Base-by-base conservation (phyloP, 768 basidiomycete species). In the Imleria badia region DNA sequence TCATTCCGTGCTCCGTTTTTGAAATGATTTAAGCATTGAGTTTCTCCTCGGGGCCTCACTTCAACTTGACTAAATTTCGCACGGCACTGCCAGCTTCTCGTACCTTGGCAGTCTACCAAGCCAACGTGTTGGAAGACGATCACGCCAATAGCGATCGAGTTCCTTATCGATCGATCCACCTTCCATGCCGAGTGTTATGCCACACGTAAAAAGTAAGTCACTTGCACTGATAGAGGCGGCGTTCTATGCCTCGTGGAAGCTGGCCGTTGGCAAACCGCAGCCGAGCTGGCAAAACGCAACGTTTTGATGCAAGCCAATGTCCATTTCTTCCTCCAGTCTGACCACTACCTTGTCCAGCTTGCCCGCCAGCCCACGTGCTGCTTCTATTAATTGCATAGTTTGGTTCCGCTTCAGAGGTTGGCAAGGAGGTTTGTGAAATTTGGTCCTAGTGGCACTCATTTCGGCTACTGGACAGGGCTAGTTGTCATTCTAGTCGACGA, bases 181-280 rank as follows among this genome's bases (percentile, higher is more conserved):
- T 6, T 26, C 43, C 38, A 20, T 40, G 35, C n/a, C 26, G 51
- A 15, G 19, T 5, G n/a, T 34, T 43, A 19, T 36, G 43, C 39
- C 31, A 49, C 34, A 60, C 39, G 47, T 52, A 54, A 52, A n/a
- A n/a, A 4, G 41, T 6, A 48, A 20, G 55, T 22, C n/a, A 0
- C 15, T 17, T 39, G 20, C 17, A 1, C 44, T 17, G 20, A 42
- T 33, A 14, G 30, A 20, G 34, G 19, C 34, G 2, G 38, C 44
- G 23, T 48, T 50, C 48, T 48, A 36, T 29, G 56, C 62, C 62
- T 64, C 62, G 52, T 64, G 62, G 42, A 41, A 1, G 19, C 43
- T 57, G 55, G 54, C 47, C n/a, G 44, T 63, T 63, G 62, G 61
- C 51, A 62, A n/a, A 13, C 34, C 44, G 40, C 52, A 52, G 56